Evolutionary conservation across 2,329 filamentous ascomycete species (phyloP), one percentile per base, ranked within the genome.

Genomic region (Phaeosphaeriaceae sp.): DNA sequence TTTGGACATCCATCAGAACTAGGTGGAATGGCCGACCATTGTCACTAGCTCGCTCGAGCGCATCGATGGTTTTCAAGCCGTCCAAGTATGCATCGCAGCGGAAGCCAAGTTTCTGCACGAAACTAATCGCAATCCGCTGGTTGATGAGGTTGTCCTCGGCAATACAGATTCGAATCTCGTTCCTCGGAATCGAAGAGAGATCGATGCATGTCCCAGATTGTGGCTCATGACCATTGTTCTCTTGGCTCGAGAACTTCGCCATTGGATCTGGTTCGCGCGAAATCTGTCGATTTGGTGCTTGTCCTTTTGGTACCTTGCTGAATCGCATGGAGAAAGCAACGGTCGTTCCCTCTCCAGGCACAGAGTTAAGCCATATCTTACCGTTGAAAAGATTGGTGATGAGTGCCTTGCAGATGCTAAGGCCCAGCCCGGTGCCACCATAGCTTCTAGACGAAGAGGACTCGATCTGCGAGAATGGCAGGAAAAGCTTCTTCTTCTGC

Each of bases 71-170:
- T 78, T 93, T 92, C 61, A 90, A 85, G 0, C 94, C 94, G 73
- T 98, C 96, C 62, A 92, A 91, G 72, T 93, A 97, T 0, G 93
- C 93, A 75, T 94, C 90, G 51, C 95, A 93, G 56, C 88, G 86
- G 76, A 97, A 94, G 1, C 93, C 93, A 10, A 98, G 85, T 56
- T 92, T 91, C 66, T 89, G 88, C 55, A 96, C 91, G 67, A 96
- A 97, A 66, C 93, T 92, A 50, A 97, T 92, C 1, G 93, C 93
- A 66, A 97, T 97, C 76, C 91, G 92, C 72, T 96, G 91, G 69
- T 97, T 97, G 80, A 97, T 96, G 2, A 90, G 87, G 66, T 97
- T 97, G 79, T 98, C 94, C 72, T 98, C 94, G 0, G 94, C 94
- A 57, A 98, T 94, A 76, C 93, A 97, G 27, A 98, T 89, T 31